Evolutionary conservation across 192 early-diverging fungal genomes (phyloP), one percentile per base, ranked within the genome.

Genomic region (Linnemannia zychae): DNA sequence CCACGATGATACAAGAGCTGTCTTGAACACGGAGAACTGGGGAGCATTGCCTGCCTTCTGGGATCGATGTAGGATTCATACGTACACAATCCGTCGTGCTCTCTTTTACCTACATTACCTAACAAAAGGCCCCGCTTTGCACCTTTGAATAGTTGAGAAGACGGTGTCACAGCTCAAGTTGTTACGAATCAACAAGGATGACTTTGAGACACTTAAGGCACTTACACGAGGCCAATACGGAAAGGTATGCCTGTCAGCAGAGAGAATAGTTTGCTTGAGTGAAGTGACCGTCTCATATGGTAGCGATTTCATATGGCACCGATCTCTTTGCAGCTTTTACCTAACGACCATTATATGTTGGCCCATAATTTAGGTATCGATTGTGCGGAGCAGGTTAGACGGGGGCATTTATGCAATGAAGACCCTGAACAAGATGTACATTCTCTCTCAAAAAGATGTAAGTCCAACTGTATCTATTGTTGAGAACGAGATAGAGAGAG

Each of bases 401-500:
- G 89, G 90, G 63, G 88, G 93, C 52, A 93, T 95, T 7, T 96
- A 96, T 74, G 95, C 95, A n/a, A 95, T 96, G 94, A 96, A 96
- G 74, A 91, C 96, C 4, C 88, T 96, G 20, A 89, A 91, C 71
- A 95, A 88, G 87, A 96, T 71, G 90, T 87, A 78, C 91, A 96
- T 87, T 92, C 95, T 46, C 72, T 96, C 22, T 80, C 94, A 20
- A 93, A 96, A 88, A 91, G 94, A 74, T 91, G 94, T 88, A 94
- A 94, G 60, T 79, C 90, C 87, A 66, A 95, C 75, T 93, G 92
- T 46, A 87, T 95, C 37, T 93, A 94, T 81, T 95, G 95, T 74
- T 81, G 89, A 37, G n/a, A n/a, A n/a, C n/a, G n/a, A n/a, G n/a
- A n/a, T n/a, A n/a, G n/a, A n/a, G n/a, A n/a, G n/a, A n/a, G n/a